A percentile compares a stretch with the other conserved stretches of the same genome.
Conservation (phyloP, 768 basidiomycete species). For the Tylopilus vinaceipallidus region DNA sequence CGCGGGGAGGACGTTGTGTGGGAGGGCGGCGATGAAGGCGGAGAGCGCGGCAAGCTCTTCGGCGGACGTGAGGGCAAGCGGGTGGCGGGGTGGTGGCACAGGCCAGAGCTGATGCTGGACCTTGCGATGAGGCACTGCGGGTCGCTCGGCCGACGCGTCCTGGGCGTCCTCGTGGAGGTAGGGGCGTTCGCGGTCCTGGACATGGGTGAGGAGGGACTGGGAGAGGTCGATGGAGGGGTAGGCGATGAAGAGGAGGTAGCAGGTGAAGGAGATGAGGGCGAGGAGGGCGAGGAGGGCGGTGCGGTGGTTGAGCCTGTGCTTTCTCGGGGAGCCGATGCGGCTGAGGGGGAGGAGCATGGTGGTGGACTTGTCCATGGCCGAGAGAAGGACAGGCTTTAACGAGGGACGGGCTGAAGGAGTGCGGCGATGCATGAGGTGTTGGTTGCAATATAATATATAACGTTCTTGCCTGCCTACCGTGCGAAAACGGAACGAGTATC, state of each 20-base stretch:
- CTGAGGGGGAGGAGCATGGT: constrained; percentile 35
- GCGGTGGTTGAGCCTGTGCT: constrained; percentile 47
- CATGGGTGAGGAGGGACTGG: constrained; percentile 30
- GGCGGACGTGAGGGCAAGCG: constrained; percentile 45
- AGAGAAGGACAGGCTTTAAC: constrained; percentile 10
- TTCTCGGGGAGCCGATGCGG: constrained; percentile 11
- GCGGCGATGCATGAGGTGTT: constrained; percentile 28
- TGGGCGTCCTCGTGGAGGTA: constrained; percentile 15
- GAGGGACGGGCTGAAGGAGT: constrained; percentile 20
- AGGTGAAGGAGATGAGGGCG: constrained; percentile 47
- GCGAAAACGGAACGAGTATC: background rate
- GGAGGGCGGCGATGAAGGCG: constrained; percentile 69
- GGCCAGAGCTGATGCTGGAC: constrained; percentile 9
- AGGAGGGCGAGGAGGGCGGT: constrained; percentile 55
- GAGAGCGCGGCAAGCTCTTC: constrained; percentile 77
- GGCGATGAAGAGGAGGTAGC: constrained; percentile 55
- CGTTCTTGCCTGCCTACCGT: background rate
- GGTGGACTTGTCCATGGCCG: background rate
- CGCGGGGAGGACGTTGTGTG: constrained; percentile 71
- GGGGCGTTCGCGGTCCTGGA: constrained; percentile 9
- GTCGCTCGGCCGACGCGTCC: constrained; percentile 19
- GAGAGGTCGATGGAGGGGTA: constrained; percentile 41
- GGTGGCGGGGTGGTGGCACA: constrained; percentile 27
- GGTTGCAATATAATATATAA: background rate
- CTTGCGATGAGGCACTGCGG: constrained; percentile 18